These are phyloP conservation scores for Backusella australiensis DNA, from an alignment of 192 early-diverging fungal genomes.

Conservation along the genomic window DNA sequence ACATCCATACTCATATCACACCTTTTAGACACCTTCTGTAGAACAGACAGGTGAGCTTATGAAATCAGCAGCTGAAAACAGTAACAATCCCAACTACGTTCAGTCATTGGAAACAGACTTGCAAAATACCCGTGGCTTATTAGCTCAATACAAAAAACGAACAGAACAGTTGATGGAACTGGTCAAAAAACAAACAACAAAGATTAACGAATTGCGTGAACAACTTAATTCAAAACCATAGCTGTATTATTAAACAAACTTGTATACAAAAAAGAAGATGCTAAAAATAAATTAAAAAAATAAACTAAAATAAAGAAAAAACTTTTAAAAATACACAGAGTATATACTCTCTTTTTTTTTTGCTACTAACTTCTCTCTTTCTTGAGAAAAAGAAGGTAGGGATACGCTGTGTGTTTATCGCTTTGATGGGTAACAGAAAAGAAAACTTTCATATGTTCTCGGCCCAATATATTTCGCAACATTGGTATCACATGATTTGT, in stretches of 20 bases:
- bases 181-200: slow-evolving; percentile 8
- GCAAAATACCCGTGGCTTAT: not conserved
- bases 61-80: not conserved
- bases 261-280: not conserved
- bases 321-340: not conserved
- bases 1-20: not conserved
- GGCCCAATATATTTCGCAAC: not conserved
- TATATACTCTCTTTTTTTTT: not conserved
- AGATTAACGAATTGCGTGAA: slow-evolving; percentile 6
- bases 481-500: slow-evolving; percentile 1
- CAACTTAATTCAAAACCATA: not conserved
- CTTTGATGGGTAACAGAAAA: not conserved
- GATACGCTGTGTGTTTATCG: not conserved
- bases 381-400: not conserved
- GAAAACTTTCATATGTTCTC: not conserved
- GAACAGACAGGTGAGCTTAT: not conserved
- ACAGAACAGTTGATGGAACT: slow-evolving; percentile 11
- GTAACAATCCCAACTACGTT: not conserved
- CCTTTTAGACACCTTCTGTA: slow-evolving; percentile 1
- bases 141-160: slow-evolving; percentile 6
- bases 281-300: not conserved
- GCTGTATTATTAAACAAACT: not conserved
- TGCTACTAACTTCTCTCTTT: not conserved
- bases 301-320: not conserved
- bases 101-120: not conserved